A percentile compares a stretch with the other conserved stretches of the same genome.
These are phyloP conservation scores for Mycena amicta DNA, from an alignment of 768 basidiomycete species.

Conservation along the genomic window DNA sequence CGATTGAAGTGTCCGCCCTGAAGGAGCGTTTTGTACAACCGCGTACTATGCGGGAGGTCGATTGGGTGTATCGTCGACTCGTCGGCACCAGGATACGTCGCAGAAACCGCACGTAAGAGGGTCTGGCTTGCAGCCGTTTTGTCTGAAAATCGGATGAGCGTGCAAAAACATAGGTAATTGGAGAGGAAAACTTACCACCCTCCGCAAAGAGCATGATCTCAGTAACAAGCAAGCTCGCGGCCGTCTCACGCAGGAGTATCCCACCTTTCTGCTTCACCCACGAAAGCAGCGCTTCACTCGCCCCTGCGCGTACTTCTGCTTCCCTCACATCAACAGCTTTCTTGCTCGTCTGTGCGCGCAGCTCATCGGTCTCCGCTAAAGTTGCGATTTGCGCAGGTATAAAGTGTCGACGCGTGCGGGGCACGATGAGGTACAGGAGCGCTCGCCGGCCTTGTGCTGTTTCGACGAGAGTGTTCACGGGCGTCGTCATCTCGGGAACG, in stretches of 20 bases:
- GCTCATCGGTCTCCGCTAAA: conserved; percentile 73
- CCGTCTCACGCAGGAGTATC: conserved; percentile 69
- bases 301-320: conserved; percentile 71
- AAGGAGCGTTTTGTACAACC: conserved; percentile 86
- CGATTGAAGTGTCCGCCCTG: conserved; percentile 90
- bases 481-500: conserved; percentile 64
- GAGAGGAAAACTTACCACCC: conserved; percentile 59
- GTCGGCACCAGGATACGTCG: conserved; percentile 59
- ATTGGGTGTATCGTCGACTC: conserved; percentile 61
- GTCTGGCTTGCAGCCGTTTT: conserved; percentile 64
- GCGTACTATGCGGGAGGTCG: conserved; percentile 79
- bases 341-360: conserved; percentile 79
- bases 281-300: conserved; percentile 72
- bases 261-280: conserved; percentile 69
- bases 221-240: conserved; percentile 73
- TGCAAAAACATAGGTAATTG: not conserved
- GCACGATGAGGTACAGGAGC: conserved; percentile 80
- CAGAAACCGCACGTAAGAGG: conserved; percentile 59
- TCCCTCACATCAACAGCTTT: conserved; percentile 66
- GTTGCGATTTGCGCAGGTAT: conserved; percentile 76
- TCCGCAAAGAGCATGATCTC: conserved; percentile 87
- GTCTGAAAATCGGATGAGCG: too few species aligned
- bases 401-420: conserved; percentile 84
- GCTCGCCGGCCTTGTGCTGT: conserved; percentile 79
- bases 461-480: conserved; percentile 58